A percentile compares a stretch with the other conserved stretches of the same genome.
phyloP scores from a whole-genome alignment of 73 alveolate genomes.

The Tetrahymena thermophila region DNA sequence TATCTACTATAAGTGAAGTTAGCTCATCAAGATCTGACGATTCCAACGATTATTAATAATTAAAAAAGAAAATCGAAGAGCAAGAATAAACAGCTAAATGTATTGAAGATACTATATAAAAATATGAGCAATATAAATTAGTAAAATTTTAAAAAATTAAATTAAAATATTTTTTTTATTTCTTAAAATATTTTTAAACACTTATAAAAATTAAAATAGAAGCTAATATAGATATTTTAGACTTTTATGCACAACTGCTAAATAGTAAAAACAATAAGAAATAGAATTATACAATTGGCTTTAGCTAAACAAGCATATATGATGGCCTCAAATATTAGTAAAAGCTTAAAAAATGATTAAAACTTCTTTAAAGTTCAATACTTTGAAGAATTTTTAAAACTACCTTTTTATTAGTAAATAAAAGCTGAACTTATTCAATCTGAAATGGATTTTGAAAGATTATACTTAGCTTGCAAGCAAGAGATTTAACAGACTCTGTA shows the following conservation, averaged over 20 bases:
- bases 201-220: not conserved
- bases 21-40: too few species aligned
- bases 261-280: not conserved
- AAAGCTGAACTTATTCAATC: too few species aligned
- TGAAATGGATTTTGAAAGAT: too few species aligned
- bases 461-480: too few species aligned
- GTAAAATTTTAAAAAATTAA: too few species aligned
- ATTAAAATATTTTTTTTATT: too few species aligned
- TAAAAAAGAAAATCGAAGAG: not conserved
- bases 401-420: not conserved
- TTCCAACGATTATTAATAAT: too few species aligned
- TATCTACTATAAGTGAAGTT: too few species aligned
- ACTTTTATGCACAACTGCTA: not conserved
- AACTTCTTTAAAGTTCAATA: too few species aligned
- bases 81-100: not conserved
- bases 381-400: not conserved
- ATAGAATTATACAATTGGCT: not conserved
- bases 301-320: not conserved
- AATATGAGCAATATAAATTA: too few species aligned
- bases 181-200: too few species aligned
- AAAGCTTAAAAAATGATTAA: too few species aligned
- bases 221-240: not conserved
- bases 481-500: not conserved
- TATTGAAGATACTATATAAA: not conserved
- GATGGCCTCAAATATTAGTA: not conserved